Conservation (phyloP, 2,329 filamentous ascomycete species). For the Teratosphaeria nubilosa region DNA sequence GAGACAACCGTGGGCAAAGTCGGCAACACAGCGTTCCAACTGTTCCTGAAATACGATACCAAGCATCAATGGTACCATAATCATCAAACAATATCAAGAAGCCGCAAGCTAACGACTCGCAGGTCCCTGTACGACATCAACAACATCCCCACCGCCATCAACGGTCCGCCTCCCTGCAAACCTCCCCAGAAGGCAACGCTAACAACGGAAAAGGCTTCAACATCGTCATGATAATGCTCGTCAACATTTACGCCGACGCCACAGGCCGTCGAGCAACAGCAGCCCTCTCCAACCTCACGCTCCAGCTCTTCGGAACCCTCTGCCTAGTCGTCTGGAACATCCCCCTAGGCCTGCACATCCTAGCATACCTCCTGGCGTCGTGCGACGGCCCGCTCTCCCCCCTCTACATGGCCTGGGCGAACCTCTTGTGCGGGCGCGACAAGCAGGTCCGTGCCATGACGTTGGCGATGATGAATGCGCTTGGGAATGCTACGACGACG, state of each 20-base stretch:
- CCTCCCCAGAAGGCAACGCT: neutral
- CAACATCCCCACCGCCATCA: conserved; percentile 9
- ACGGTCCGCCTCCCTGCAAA: conserved; percentile 3
- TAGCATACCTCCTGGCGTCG: conserved; percentile 28
- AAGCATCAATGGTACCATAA: conserved; percentile 1
- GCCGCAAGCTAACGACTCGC: neutral
- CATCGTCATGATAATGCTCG: neutral
- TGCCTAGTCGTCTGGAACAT: conserved; percentile 9
- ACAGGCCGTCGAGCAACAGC: conserved; percentile 23
- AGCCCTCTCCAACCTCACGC: conserved; percentile 22
- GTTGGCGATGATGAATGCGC: conserved; percentile 29
- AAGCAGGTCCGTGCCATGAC: conserved; percentile 27
- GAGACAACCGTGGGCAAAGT: conserved; percentile 10
- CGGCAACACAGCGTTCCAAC: conserved; percentile 10
- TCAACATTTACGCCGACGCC: neutral
- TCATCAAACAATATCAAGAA: neutral
- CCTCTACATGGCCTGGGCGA: conserved; percentile 29
- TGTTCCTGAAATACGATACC: conserved; percentile 7
- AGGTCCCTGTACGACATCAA: conserved; percentile 8
- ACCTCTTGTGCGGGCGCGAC: conserved; percentile 26
- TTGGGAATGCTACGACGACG: conserved; percentile 16
- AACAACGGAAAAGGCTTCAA: neutral
- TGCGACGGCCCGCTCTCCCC: conserved; percentile 28
- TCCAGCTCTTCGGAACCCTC: conserved; percentile 5
- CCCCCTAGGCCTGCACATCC: conserved; percentile 21